A percentile compares a stretch with the other conserved stretches of the same genome.
Conservation (phyloP, 768 basidiomycete species). For the Rubroboletus pulcherrimus region DNA sequence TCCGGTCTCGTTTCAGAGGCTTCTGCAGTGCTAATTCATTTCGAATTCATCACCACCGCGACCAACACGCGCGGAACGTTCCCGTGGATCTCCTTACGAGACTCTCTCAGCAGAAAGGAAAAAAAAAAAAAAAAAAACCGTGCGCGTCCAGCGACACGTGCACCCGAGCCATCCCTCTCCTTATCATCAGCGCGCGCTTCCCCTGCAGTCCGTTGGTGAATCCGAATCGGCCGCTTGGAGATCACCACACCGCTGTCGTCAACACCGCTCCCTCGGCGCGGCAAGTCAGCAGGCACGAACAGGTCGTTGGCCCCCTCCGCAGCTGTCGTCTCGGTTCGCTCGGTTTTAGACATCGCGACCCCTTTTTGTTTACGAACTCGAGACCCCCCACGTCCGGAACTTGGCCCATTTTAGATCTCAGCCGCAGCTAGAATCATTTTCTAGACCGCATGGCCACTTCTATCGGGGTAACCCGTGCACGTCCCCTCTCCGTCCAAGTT, state of each 20-base stretch:
- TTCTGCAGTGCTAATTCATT: conserved; percentile 8
- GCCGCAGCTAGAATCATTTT: neutral
- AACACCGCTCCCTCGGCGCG: neutral
- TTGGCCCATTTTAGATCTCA: neutral
- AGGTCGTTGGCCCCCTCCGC: neutral
- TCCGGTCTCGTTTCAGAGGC: neutral
- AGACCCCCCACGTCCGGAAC: neutral
- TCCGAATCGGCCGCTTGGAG: neutral
- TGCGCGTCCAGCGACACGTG: neutral
- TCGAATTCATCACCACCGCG: conserved; percentile 3
- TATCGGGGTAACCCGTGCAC: conserved; percentile 6
- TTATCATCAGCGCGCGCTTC: neutral
- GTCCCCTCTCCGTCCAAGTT: neutral
- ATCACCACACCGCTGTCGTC: neutral
- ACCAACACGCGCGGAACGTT: conserved; percentile 7
- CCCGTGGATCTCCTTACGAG: conserved; percentile 15
- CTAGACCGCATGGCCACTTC: conserved; percentile 8
- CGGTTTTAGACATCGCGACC: neutral
- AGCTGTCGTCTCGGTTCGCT: neutral
- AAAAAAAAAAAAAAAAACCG: neutral
- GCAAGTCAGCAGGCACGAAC: neutral
- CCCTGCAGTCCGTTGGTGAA: neutral
- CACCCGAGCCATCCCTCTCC: neutral
- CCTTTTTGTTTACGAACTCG: neutral
- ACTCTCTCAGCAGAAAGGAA: neutral